Evolutionary conservation across 768 basidiomycete genomes (phyloP).

Genomic region (Panus rudis): DNA sequence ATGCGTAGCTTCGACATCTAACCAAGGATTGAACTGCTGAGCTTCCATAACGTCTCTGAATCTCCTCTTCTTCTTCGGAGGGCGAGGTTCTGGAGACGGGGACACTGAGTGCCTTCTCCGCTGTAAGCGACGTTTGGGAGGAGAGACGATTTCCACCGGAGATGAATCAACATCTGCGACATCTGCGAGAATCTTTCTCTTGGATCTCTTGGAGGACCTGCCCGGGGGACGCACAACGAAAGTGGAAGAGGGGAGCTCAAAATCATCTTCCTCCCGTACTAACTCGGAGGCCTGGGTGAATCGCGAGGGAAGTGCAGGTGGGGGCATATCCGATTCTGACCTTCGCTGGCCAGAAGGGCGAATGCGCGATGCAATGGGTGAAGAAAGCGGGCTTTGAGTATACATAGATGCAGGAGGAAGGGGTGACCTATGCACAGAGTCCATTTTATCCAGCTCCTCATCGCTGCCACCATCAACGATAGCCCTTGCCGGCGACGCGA

Average conservation of each 20-base stretch:
- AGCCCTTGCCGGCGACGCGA: background rate
- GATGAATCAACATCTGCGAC: conserved; percentile 23
- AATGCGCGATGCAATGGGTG: too few species aligned
- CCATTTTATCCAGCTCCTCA: background rate
- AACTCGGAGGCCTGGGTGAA: conserved; percentile 13
- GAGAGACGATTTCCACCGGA: conserved; percentile 24
- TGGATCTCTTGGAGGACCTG: conserved; percentile 21
- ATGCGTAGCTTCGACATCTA: conserved; percentile 68
- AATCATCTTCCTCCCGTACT: too few species aligned
- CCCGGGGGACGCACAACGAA: conserved; percentile 40
- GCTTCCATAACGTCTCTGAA: conserved; percentile 24
- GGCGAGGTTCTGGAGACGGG: conserved; percentile 11
- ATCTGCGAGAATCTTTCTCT: conserved; percentile 17
- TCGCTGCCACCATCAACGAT: background rate
- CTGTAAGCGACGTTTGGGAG: conserved; percentile 25
- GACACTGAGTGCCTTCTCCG: conserved; percentile 11
- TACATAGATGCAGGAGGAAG: background rate
- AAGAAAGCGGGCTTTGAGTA: too few species aligned
- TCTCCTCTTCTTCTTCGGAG: conserved; percentile 22
- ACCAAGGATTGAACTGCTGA: conserved; percentile 37
- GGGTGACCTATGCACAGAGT: background rate
- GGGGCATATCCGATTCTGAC: conserved; percentile 22
- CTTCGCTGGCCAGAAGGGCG: background rate
- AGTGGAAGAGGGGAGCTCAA: conserved; percentile 34
- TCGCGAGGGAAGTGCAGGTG: conserved; percentile 30